A percentile compares a stretch with the other conserved stretches of the same genome.
Evolutionary conservation across 2,329 filamentous ascomycete genomes (phyloP).

Genomic region (Xylariaceae sp.): DNA sequence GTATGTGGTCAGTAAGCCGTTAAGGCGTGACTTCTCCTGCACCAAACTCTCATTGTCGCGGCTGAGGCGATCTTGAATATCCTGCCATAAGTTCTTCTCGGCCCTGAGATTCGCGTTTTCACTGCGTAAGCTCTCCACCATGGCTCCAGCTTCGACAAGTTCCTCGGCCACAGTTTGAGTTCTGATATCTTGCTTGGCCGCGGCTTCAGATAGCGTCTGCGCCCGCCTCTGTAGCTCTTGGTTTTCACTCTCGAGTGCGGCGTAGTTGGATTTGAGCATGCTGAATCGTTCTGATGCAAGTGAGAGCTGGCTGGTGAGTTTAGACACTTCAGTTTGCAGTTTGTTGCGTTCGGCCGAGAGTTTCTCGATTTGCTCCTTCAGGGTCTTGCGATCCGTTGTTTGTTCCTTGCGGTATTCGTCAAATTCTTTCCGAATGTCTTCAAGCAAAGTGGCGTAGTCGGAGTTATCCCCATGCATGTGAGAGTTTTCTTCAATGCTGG

Average conservation of each 20-base stretch:
- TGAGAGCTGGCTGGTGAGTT: constrained; percentile 72
- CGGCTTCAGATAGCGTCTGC: constrained; percentile 69
- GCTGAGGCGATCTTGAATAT: constrained; percentile 79
- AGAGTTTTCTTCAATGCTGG: constrained; percentile 54
- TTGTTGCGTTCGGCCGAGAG: constrained; percentile 76
- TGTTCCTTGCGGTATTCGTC: constrained; percentile 86
- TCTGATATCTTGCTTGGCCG: constrained; percentile 82
- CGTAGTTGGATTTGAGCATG: constrained; percentile 84
- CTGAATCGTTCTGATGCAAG: constrained; percentile 80
- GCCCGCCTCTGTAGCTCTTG: constrained; percentile 78
- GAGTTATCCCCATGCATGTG: constrained; percentile 50
- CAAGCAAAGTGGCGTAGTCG: constrained; percentile 71
- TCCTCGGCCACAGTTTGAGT: constrained; percentile 93
- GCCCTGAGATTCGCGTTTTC: constrained; percentile 91
- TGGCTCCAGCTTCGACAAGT: constrained; percentile 74
- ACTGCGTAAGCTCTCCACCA: constrained; percentile 80
- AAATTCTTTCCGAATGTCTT: constrained; percentile 84
- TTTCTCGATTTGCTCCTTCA: constrained; percentile 79
- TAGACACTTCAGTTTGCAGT: constrained; percentile 76
- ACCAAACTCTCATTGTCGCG: constrained; percentile 82
- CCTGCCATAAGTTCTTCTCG: constrained; percentile 91
- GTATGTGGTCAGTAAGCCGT: constrained; percentile 74
- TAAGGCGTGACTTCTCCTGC: constrained; percentile 79
- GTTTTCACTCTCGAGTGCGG: constrained; percentile 78
- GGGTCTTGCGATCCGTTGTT: constrained; percentile 69